Percentiles rank a stretch among this genome's conserved stretches.
phyloP scores from a whole-genome alignment of 2,329 filamentous ascomycete species.

The Coniochaeta sp. region DNA sequence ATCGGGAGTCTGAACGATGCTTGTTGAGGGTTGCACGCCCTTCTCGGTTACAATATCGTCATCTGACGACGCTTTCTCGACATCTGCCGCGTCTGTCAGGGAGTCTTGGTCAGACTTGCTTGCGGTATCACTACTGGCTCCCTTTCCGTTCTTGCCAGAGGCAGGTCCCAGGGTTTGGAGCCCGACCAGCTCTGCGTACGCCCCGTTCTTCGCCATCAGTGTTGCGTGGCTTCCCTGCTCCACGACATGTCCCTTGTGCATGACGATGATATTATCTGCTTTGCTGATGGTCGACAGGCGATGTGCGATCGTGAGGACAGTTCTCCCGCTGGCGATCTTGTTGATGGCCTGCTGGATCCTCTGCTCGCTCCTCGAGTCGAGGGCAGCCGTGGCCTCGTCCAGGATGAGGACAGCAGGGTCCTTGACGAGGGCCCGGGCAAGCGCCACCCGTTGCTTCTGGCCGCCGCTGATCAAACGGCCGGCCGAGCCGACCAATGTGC shows the following conservation, averaged over 20 bases:
- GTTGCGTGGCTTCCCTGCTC: conserved; percentile 47
- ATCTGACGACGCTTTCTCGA: neutral
- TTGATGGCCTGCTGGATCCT: conserved; percentile 44
- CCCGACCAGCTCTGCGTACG: conserved; percentile 15
- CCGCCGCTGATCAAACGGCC: conserved; percentile 52
- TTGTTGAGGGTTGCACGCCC: neutral
- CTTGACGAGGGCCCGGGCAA: conserved; percentile 49
- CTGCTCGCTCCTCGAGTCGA: conserved; percentile 51
- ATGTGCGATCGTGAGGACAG: conserved; percentile 56
- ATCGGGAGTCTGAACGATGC: neutral
- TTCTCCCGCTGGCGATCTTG: conserved; percentile 36
- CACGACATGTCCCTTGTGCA: conserved; percentile 45
- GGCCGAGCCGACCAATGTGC: conserved; percentile 43
- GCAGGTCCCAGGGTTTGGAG: conserved; percentile 13
- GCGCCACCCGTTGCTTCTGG: conserved; percentile 52
- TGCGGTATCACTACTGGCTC: conserved; percentile 4
- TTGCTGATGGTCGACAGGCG: conserved; percentile 44
- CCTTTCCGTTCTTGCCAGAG: conserved; percentile 4
- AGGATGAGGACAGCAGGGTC: conserved; percentile 51
- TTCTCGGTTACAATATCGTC: neutral
- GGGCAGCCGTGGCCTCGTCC: conserved; percentile 54
- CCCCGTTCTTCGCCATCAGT: conserved; percentile 8
- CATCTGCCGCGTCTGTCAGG: neutral
- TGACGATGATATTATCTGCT: conserved; percentile 54
- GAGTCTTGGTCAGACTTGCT: neutral